Evolutionary conservation across 2,329 filamentous ascomycete genomes (phyloP), one percentile per base, ranked within the genome.

Genomic region (Aspergillus ochraceoroseus): DNA sequence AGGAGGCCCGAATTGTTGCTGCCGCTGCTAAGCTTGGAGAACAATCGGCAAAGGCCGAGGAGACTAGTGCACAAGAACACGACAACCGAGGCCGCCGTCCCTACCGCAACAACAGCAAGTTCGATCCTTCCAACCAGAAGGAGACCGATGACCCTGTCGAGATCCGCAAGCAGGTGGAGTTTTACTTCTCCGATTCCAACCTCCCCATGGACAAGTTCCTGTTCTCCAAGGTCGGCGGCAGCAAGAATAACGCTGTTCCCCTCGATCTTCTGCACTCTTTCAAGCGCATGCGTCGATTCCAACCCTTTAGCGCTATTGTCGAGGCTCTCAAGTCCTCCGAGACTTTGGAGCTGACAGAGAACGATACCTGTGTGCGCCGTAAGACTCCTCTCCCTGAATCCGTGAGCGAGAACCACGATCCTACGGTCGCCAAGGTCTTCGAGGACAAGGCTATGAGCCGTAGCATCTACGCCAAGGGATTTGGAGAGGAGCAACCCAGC

Each of bases 271-370:
- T 98, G 52, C 80, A 82, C 73, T 81, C 72, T 36, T 98, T 98
- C 76, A 90, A 89, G 71, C 88, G 94, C 64, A 98, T 98, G 94
- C 83, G 81, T 53, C 85, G 83, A 57, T 98, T 96, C 77, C 82
- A 92, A 69, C 87, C 87, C 28, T 89, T 88, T 71, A 80, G 78
- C 41, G 83, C 85, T 41, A 78, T 98, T 29, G 82, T 95, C 46
- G 80, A 80, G 38, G 90, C 92, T 23, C 77, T 96, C 37, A 85
- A 83, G 65, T 78, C 85, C 14, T 92, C 86, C 70, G 74, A 76
- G 19, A 68, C 81, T 45, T 74, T 98, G 34, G 78, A 85, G 5
- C 67, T 96, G 39, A 75, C 78, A 40, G 87, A 92, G 38, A 74
- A 83, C 52, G 79, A 88, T 51, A 92, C 76, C 51, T 73, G 67